Evolutionary conservation across 2,329 filamentous ascomycete genomes (phyloP).

Genomic region (Phialophora tarda): DNA sequence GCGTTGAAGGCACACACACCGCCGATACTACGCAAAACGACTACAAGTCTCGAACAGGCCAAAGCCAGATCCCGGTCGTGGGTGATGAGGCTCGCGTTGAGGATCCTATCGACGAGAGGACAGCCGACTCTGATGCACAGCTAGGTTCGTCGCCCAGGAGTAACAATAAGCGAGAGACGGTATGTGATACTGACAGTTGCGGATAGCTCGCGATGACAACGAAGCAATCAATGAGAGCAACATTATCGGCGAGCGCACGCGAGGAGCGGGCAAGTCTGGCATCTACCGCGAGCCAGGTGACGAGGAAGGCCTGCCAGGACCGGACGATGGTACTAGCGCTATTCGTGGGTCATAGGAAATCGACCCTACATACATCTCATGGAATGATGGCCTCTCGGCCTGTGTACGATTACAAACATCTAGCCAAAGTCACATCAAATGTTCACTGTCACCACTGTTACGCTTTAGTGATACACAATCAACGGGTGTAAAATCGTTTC

Average conservation of each 20-base stretch:
- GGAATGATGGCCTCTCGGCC: background rate
- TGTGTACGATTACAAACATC: background rate
- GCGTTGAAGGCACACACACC: slow-evolving; percentile 21
- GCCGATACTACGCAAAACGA: slow-evolving; percentile 48
- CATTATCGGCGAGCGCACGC: slow-evolving; percentile 55
- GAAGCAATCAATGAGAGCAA: slow-evolving; percentile 57
- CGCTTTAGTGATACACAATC: background rate
- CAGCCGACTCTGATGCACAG: slow-evolving; percentile 55
- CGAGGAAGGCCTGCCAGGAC: slow-evolving; percentile 54
- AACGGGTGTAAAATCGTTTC: background rate
- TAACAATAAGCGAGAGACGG: background rate
- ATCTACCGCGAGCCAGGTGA: slow-evolving; percentile 59
- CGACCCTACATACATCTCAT: background rate
- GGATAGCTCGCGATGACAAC: slow-evolving; percentile 48
- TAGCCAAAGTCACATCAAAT: background rate
- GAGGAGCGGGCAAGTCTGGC: slow-evolving; percentile 55
- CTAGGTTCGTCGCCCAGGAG: slow-evolving; percentile 47
- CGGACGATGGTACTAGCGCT: slow-evolving; percentile 31
- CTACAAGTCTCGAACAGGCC: slow-evolving; percentile 55
- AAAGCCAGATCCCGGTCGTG: slow-evolving; percentile 55
- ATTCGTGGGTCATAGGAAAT: slow-evolving; percentile 18
- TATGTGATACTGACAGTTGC: slow-evolving; percentile 1
- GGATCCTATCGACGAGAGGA: slow-evolving; percentile 51
- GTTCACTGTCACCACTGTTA: background rate
- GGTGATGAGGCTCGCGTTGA: slow-evolving; percentile 55